phyloP scores from a whole-genome alignment of 306 rosid species.

The Styphnolobium japonicum region DNA sequence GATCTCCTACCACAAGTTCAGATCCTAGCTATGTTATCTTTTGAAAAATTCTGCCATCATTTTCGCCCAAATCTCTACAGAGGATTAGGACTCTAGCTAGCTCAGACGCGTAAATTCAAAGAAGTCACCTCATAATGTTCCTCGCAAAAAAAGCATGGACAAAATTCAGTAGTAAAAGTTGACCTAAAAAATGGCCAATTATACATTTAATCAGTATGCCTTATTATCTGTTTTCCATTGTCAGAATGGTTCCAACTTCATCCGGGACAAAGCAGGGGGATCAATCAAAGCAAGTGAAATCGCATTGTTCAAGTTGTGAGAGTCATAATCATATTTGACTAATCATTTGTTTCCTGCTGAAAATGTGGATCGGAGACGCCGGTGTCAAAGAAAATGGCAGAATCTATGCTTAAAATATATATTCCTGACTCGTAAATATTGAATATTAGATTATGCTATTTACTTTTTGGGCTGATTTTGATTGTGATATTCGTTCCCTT shows the following conservation, averaged over 20 bases:
- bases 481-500: neutral
- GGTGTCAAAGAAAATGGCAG: neutral
- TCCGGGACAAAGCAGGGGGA: neutral
- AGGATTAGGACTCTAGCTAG: neutral
- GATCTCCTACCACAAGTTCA: neutral
- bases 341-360: conserved; percentile 1
- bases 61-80: neutral
- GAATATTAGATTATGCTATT: conserved; percentile 4
- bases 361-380: conserved; percentile 3
- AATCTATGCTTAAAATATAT: neutral
- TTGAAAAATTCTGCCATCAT: neutral
- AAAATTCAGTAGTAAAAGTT: neutral
- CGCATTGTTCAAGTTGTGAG: neutral
- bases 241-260: neutral
- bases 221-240: neutral
- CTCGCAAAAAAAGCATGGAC: neutral
- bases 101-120: conserved; percentile 16
- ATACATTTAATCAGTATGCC: neutral
- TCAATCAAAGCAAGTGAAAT: neutral
- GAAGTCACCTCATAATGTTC: neutral
- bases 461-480: conserved; percentile 17
- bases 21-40: neutral
- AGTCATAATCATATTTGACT: neutral
- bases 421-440: neutral
- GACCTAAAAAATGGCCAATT: neutral